Evolutionary conservation across 345 rosid genomes (phyloP).

Genomic region (Anacardium occidentale): DNA sequence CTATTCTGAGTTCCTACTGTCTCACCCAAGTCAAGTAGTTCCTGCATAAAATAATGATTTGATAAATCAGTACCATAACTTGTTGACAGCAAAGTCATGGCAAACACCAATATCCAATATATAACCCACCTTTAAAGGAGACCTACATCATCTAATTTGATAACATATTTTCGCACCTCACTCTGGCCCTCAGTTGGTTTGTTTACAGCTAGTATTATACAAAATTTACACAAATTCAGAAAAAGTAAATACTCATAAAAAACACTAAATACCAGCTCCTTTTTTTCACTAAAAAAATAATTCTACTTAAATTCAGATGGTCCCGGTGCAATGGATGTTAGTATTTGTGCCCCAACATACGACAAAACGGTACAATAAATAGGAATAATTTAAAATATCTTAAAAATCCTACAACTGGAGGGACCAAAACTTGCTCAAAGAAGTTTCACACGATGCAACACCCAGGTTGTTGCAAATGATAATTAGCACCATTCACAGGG

Average conservation of each 20-base stretch:
- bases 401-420: background rate
- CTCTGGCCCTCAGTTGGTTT: background rate
- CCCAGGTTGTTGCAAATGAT: background rate
- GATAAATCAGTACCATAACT: background rate
- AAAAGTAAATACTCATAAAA: background rate
- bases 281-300: background rate
- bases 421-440: background rate
- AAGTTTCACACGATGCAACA: background rate
- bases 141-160: background rate
- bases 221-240: background rate
- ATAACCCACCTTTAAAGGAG: background rate
- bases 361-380: background rate
- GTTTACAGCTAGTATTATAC: background rate
- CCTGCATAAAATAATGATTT: constrained; percentile 35
- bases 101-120: background rate
- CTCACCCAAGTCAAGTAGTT: constrained; percentile 68
- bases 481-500: background rate
- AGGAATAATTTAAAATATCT: background rate
- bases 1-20: constrained; percentile 62
- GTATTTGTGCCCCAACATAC: background rate
- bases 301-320: background rate
- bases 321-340: background rate
- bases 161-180: background rate
- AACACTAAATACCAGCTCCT: background rate
- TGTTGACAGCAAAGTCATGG: background rate